phyloP scores from a whole-genome alignment of 164 flowering plant species.

The Cinnamomum chago region DNA sequence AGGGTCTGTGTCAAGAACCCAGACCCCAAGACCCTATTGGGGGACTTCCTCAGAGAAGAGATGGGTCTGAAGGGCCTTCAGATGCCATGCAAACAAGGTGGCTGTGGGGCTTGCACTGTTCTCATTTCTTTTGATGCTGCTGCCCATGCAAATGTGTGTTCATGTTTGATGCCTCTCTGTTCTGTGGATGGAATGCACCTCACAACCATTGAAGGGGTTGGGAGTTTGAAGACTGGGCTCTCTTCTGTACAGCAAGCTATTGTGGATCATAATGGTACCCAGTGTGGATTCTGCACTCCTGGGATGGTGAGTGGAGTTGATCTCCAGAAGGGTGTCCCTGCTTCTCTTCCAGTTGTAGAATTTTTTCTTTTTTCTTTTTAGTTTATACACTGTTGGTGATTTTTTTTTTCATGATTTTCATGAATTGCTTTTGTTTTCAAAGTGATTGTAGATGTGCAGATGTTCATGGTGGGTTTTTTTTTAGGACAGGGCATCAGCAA shows the following conservation, averaged over 20 bases:
- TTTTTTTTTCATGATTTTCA: neutral
- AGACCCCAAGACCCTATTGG: too few species aligned
- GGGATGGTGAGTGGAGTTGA: constrained; percentile 5
- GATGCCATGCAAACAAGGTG: constrained; percentile 8
- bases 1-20: too few species aligned
- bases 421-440: neutral
- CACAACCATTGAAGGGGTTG: constrained; percentile 10
- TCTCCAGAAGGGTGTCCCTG: neutral
- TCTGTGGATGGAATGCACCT: constrained; percentile 9
- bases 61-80: constrained; percentile 10
- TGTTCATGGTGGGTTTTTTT: neutral
- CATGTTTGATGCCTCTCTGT: constrained; percentile 9
- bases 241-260: constrained; percentile 1
- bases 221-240: constrained; percentile 5
- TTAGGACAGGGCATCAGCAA: too few species aligned
- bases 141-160: neutral
- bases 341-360: neutral
- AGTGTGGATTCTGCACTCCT: constrained; percentile 14
- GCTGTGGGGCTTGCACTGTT: constrained; percentile 9
- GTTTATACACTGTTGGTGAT: neutral
- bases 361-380: neutral
- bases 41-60: too few species aligned
- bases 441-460: neutral
- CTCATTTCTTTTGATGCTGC: neutral
- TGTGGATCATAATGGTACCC: constrained; percentile 3